Conservation (phyloP, 768 basidiomycete species). For the Mycena vulgaris region DNA sequence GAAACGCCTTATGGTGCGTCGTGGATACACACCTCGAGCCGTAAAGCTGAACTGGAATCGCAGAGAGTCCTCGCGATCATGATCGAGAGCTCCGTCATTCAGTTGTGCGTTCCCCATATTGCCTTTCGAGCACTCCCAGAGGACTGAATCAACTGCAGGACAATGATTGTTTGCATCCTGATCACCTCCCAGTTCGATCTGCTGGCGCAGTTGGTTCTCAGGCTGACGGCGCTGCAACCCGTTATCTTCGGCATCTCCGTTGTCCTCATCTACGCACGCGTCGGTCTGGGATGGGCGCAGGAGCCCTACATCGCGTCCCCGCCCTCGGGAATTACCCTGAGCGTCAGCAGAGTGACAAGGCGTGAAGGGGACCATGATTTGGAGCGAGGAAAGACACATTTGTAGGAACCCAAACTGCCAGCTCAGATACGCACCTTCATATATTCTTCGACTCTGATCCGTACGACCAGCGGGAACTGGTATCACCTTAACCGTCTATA, state of each 20-base stretch:
- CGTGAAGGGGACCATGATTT: too few relatives aligned
- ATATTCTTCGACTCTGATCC: too few relatives aligned
- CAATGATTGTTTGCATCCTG: not conserved
- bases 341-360: too few relatives aligned
- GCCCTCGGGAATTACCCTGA: too few relatives aligned
- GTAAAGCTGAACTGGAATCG: not conserved
- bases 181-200: not conserved
- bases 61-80: not conserved
- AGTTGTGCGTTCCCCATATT: not conserved
- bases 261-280: slow-evolving; percentile 9
- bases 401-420: too few relatives aligned
- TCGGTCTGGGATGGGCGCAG: slow-evolving; percentile 20
- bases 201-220: not conserved
- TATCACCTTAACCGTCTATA: too few relatives aligned
- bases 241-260: slow-evolving; percentile 22
- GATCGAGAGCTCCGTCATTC: not conserved
- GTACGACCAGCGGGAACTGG: too few relatives aligned
- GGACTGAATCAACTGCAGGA: not conserved
- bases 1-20: not conserved
- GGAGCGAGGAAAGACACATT: too few relatives aligned
- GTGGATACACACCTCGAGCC: not conserved
- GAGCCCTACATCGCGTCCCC: too few relatives aligned
- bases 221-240: not conserved
- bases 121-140: too few relatives aligned
- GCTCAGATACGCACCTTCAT: too few relatives aligned